A percentile compares a stretch with the other conserved stretches of the same genome.
Evolutionary conservation across 257 asterid species (phyloP).

Genomic region (Linaria vulgaris): DNA sequence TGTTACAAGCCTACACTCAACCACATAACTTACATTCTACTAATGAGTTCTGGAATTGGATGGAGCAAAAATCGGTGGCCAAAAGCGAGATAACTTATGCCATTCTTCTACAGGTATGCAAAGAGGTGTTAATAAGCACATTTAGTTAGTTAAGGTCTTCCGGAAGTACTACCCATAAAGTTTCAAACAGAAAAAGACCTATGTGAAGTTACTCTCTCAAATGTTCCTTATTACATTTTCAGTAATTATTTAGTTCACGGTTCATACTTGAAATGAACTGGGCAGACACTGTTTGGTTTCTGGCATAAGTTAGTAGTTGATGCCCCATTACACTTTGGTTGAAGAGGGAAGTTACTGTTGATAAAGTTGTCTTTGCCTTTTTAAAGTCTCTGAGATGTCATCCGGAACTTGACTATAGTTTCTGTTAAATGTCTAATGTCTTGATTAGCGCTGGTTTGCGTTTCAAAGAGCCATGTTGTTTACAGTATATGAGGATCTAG

Average conservation of each 20-base stretch:
- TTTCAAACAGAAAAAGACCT: neutral
- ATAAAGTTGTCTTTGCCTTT: neutral
- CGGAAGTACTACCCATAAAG: neutral
- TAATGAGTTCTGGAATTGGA: slow-evolving; percentile 60
- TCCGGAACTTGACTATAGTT: slow-evolving; percentile 1
- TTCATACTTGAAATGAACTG: neutral
- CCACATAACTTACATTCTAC: slow-evolving; percentile 47
- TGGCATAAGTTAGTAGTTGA: neutral
- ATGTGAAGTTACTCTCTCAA: neutral
- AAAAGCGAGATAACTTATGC: slow-evolving; percentile 63
- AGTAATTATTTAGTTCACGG: neutral
- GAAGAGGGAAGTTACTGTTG: slow-evolving; percentile 12
- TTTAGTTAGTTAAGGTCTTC: slow-evolving; percentile 16
- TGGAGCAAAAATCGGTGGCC: slow-evolving; percentile 76
- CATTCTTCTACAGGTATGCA: slow-evolving; percentile 76
- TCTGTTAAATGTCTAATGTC: neutral
- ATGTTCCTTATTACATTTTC: neutral
- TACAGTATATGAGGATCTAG: neutral
- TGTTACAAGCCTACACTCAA: slow-evolving; percentile 57
- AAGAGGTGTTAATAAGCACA: slow-evolving; percentile 5
- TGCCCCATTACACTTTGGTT: slow-evolving; percentile 13
- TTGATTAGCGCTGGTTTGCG: neutral
- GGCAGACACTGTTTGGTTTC: neutral
- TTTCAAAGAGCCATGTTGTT: slow-evolving; percentile 5
- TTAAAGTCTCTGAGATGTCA: slow-evolving; percentile 2